Percentiles rank a stretch among this genome's conserved stretches.
These are phyloP conservation scores for Pseudopithomyces maydicus DNA, from an alignment of 2,329 filamentous ascomycete species.

Conservation along the genomic window DNA sequence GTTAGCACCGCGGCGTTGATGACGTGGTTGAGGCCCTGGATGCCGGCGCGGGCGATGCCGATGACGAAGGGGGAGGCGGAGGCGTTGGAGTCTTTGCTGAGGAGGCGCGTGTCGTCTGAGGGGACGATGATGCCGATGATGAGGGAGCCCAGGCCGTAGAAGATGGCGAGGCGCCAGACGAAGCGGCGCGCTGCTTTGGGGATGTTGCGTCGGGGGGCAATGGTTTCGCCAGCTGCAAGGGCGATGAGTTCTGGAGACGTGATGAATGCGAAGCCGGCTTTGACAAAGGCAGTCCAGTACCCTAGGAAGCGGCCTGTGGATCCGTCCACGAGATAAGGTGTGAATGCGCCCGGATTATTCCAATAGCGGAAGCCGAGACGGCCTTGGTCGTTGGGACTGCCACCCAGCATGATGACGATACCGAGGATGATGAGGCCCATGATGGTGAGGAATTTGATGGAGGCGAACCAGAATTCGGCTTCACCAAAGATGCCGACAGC, in stretches of 20 bases:
- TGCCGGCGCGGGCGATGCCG: conserved; percentile 70
- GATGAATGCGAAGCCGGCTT: conserved; percentile 55
- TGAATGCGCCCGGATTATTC: conserved; percentile 65
- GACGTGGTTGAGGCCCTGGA: conserved; percentile 69
- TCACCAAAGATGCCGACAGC: conserved; percentile 49
- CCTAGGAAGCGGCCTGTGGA: conserved; percentile 66
- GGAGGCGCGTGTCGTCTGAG: conserved; percentile 56
- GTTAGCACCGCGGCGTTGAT: conserved; percentile 79
- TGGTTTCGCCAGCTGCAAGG: conserved; percentile 40
- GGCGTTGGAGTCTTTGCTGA: conserved; percentile 37
- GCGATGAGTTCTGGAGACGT: conserved; percentile 43
- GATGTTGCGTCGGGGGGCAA: conserved; percentile 49
- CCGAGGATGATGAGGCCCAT: conserved; percentile 43
- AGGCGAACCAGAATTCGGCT: conserved; percentile 58
- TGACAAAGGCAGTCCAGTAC: conserved; percentile 60
- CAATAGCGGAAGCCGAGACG: conserved; percentile 68
- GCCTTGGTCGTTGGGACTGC: conserved; percentile 41
- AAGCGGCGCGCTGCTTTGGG: conserved; percentile 60
- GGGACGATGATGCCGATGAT: conserved; percentile 66
- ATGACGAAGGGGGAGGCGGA: conserved; percentile 60
- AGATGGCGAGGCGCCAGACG: conserved; percentile 60
- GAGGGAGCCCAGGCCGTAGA: conserved; percentile 60
- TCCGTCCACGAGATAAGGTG: conserved; percentile 56
- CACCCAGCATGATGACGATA: conserved; percentile 43
- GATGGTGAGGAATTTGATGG: conserved; percentile 53